Conservation (phyloP, 1,284 basidiomycete species). For the Cutaneotrichosporon mucoides region DNA sequence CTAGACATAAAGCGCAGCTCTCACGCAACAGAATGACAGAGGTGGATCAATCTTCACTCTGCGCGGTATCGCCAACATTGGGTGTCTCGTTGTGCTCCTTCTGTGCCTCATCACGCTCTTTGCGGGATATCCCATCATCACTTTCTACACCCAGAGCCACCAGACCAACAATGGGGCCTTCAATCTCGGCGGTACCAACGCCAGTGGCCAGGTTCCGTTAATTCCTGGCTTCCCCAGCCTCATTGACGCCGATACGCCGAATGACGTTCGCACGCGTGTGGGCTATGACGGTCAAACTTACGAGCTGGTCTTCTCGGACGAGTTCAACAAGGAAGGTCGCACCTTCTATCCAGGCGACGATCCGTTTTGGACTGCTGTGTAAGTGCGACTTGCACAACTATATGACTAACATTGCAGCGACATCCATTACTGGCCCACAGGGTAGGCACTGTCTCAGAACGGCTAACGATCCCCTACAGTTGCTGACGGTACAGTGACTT, state of each 20-base stretch:
- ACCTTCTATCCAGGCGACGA: constrained; percentile 65
- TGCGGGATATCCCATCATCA: constrained; percentile 51
- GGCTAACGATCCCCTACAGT: neutral
- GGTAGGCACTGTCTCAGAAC: constrained; percentile 20
- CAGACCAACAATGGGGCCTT: constrained; percentile 51
- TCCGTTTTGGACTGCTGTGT: constrained; percentile 50
- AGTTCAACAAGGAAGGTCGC: constrained; percentile 60
- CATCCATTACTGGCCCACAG: constrained; percentile 66
- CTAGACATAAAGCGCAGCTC: too few relatives aligned
- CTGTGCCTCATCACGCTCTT: constrained; percentile 65
- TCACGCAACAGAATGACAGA: constrained; percentile 51
- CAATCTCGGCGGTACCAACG: constrained; percentile 57
- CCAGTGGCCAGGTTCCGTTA: constrained; percentile 56
- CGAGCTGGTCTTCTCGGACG: constrained; percentile 53
- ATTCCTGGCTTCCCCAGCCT: constrained; percentile 64
- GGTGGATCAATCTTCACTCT: constrained; percentile 64
- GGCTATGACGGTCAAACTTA: constrained; percentile 47
- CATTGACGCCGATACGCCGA: constrained; percentile 70
- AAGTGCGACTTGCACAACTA: constrained; percentile 2
- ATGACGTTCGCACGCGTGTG: constrained; percentile 39
- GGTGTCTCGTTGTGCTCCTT: constrained; percentile 65
- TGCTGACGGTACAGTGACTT: constrained; percentile 51
- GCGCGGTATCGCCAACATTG: constrained; percentile 70
- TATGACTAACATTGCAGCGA: constrained; percentile 43
- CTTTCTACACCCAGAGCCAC: constrained; percentile 37